phyloP scores from a whole-genome alignment of 1,284 basidiomycete species.

The Ceratorhiza oryzae-sativae region DNA sequence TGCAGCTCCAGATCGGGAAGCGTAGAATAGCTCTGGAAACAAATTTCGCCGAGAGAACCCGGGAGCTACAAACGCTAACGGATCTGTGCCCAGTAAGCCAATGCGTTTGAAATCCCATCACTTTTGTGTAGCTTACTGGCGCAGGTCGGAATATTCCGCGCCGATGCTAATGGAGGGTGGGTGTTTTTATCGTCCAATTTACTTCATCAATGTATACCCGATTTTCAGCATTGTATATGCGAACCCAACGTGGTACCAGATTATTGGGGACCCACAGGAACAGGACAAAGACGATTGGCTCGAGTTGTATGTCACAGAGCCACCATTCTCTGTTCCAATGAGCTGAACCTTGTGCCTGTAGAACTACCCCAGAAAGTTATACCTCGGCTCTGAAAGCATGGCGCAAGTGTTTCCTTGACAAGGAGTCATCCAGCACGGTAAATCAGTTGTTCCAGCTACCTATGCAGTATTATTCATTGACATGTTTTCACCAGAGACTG shows the following conservation, averaged over 20 bases:
- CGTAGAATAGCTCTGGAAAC: conserved; percentile 47
- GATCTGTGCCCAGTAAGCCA: conserved; percentile 40
- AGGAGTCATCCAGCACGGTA: neutral
- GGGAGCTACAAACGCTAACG: conserved; percentile 46
- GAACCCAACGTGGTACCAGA: conserved; percentile 29
- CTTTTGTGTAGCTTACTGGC: neutral
- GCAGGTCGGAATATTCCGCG: conserved; percentile 34
- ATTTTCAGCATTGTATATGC: conserved; percentile 9
- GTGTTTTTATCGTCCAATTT: neutral
- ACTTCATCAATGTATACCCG: neutral
- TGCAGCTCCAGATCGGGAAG: conserved; percentile 48
- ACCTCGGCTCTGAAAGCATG: neutral
- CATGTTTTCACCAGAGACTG: neutral
- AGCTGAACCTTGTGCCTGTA: neutral
- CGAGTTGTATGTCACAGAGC: neutral
- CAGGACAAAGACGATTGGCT: conserved; percentile 30
- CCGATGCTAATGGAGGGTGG: conserved; percentile 20
- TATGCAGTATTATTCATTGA: neutral
- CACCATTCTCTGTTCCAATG: no score
- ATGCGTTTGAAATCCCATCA: neutral
- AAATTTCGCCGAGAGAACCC: conserved; percentile 49
- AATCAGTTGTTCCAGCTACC: neutral
- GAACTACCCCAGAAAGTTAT: neutral
- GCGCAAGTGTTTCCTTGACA: conserved; percentile 43
- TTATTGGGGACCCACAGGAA: neutral